Conservation (phyloP, 352 stramenopile genomes). For the Globisporangium yorkense region DNA sequence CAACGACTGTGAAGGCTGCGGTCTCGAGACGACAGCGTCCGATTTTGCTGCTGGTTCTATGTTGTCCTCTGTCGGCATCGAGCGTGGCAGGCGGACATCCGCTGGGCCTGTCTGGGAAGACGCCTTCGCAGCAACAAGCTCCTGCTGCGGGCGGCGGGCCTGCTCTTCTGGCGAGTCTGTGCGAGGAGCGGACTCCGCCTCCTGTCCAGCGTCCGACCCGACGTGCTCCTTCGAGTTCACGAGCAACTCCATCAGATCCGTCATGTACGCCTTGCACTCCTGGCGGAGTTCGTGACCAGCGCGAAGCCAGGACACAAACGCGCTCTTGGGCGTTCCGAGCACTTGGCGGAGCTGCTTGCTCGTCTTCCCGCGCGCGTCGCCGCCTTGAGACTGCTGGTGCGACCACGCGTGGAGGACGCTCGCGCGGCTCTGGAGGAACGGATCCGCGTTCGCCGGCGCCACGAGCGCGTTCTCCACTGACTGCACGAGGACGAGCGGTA, state of each 20-base stretch:
- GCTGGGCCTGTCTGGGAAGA: no score
- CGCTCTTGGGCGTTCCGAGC: conserved; percentile 40
- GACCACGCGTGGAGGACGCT: conserved; percentile 72
- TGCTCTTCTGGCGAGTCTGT: no score
- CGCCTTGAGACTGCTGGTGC: conserved; percentile 52
- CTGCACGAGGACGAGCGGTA: conserved; percentile 84
- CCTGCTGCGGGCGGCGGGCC: not conserved
- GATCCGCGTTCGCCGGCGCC: conserved; percentile 85
- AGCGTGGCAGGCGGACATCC: no score
- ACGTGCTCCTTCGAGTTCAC: conserved; percentile 37
- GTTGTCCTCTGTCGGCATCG: not conserved
- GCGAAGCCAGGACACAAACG: conserved; percentile 87
- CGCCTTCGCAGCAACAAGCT: not conserved
- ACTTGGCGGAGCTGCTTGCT: conserved; percentile 47
- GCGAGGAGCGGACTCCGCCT: not conserved
- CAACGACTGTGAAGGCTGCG: not conserved
- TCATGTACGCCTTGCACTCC: conserved; percentile 79
- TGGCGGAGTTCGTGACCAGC: conserved; percentile 86
- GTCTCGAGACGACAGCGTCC: not conserved
- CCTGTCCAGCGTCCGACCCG: conserved; percentile 1
- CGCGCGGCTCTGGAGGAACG: conserved; percentile 79
- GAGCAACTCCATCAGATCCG: conserved; percentile 78
- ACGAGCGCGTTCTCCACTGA: conserved; percentile 88
- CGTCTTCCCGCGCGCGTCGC: conserved; percentile 41
- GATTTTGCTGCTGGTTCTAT: no score